Evolutionary conservation across 208 protist species (phyloP).

Genomic region (Crithidia bombi): DNA sequence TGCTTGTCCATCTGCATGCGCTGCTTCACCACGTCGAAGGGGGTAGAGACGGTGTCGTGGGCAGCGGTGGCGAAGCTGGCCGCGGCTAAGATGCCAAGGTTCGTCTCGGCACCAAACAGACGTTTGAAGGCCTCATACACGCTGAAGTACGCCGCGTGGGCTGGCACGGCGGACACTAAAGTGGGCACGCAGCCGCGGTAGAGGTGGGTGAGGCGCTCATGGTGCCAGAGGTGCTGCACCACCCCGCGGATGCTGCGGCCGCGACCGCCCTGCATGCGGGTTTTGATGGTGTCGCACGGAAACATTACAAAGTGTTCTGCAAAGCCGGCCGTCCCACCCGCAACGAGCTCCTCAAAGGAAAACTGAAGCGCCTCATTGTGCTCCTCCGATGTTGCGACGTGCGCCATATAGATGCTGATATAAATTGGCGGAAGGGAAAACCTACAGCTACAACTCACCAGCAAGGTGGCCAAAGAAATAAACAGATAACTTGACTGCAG

Average conservation of each 20-base stretch:
- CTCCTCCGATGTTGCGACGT: constrained; percentile 17
- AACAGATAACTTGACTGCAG: too few relatives aligned
- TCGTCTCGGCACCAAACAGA: constrained; percentile 53
- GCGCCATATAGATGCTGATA: constrained; percentile 17
- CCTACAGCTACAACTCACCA: background rate
- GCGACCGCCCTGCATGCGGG: constrained; percentile 73
- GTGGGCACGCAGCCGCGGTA: constrained; percentile 88
- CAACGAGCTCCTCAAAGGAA: constrained; percentile 57
- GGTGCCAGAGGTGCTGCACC: constrained; percentile 39
- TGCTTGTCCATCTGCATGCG: constrained; percentile 90
- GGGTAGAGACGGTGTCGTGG: constrained; percentile 92
- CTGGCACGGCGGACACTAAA: constrained; percentile 85
- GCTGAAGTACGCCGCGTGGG: constrained; percentile 93
- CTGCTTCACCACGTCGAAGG: constrained; percentile 96
- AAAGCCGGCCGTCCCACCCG: constrained; percentile 87
- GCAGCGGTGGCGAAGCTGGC: constrained; percentile 75
- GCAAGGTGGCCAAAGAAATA: background rate
- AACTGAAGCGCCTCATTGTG: constrained; percentile 44
- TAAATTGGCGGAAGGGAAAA: background rate
- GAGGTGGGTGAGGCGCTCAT: constrained; percentile 70
- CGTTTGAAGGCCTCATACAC: constrained; percentile 91
- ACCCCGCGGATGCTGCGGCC: constrained; percentile 36
- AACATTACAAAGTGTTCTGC: constrained; percentile 94
- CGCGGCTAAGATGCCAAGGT: constrained; percentile 47
- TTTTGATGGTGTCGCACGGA: constrained; percentile 95